Percentiles rank a stretch among this genome's conserved stretches.
Evolutionary conservation across 129 eudicot genomes (phyloP).

Genomic region (Dittrichia graveolens): DNA sequence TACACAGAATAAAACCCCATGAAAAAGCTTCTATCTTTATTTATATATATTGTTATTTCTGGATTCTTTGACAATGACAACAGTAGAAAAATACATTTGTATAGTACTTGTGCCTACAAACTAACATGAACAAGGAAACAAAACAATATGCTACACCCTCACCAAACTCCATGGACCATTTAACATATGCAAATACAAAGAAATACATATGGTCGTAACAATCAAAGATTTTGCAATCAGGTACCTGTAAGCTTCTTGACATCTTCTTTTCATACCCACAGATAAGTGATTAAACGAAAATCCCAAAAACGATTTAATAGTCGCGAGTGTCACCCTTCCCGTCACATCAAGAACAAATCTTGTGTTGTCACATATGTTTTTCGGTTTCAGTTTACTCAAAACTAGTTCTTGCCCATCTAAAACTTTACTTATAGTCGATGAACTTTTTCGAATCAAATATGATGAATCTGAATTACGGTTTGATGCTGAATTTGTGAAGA

Average conservation of each 20-base stretch:
- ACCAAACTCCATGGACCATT: slow-evolving; percentile 67
- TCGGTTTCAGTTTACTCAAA: slow-evolving; percentile 20
- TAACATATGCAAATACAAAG: slow-evolving; percentile 67
- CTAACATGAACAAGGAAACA: slow-evolving; percentile 2
- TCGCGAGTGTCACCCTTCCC: slow-evolving; percentile 65
- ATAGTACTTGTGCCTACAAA: neutral
- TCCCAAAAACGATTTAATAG: slow-evolving; percentile 54
- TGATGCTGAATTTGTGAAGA: slow-evolving; percentile 45
- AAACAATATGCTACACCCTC: slow-evolving; percentile 31
- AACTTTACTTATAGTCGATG: slow-evolving; percentile 32
- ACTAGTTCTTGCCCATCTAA: slow-evolving; percentile 30
- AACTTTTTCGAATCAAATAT: slow-evolving; percentile 26
- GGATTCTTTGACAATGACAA: slow-evolving; percentile 15
- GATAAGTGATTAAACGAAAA: slow-evolving; percentile 42
- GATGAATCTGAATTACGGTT: slow-evolving; percentile 15
- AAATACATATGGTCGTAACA: slow-evolving; percentile 55
- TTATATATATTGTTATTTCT: slow-evolving; percentile 27
- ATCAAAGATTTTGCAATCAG: slow-evolving; percentile 53
- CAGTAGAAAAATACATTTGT: slow-evolving; percentile 3
- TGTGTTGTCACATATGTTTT: slow-evolving; percentile 44
- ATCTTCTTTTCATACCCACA: slow-evolving; percentile 46
- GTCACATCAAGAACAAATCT: slow-evolving; percentile 67
- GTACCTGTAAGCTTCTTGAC: slow-evolving; percentile 53
- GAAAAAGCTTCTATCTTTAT: slow-evolving; percentile 37
- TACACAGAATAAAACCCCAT: slow-evolving; percentile 48